A percentile compares a stretch with the other conserved stretches of the same genome.
phyloP scores from a whole-genome alignment of 495 filamentous ascomycete species.

The Talaromyces trachyspermus region DNA sequence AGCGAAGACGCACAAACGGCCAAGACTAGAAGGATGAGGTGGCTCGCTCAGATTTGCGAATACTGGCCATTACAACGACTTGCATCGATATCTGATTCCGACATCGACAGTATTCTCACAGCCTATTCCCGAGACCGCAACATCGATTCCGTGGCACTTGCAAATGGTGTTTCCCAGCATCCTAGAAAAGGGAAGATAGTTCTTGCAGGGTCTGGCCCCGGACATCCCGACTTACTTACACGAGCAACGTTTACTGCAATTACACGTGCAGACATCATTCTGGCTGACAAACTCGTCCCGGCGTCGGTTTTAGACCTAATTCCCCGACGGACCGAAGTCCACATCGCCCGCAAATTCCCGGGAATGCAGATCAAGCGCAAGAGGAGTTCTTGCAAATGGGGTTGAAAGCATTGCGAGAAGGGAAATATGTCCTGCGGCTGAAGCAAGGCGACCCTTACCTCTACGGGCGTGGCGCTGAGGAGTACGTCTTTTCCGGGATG shows the following conservation, averaged over 20 bases:
- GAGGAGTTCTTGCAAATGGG: slow-evolving; percentile 81
- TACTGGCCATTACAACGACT: slow-evolving; percentile 91
- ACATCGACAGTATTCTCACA: slow-evolving; percentile 64
- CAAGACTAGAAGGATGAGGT: slow-evolving; percentile 77
- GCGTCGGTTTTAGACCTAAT: slow-evolving; percentile 79
- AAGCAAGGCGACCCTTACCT: slow-evolving; percentile 98
- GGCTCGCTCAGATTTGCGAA: slow-evolving; percentile 95
- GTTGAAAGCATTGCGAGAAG: slow-evolving; percentile 59
- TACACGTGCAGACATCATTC: slow-evolving; percentile 71
- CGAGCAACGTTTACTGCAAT: slow-evolving; percentile 85
- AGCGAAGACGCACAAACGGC: slow-evolving; percentile 66
- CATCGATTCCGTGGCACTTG: slow-evolving; percentile 7
- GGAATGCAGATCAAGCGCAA: slow-evolving; percentile 90
- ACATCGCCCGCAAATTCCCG: slow-evolving; percentile 95
- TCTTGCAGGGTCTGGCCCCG: slow-evolving; percentile 88
- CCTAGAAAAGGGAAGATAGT: slow-evolving; percentile 58
- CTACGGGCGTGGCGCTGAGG: slow-evolving; percentile 90
- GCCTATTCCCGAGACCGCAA: slow-evolving; percentile 46
- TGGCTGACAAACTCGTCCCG: slow-evolving; percentile 95
- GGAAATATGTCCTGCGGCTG: slow-evolving; percentile 74
- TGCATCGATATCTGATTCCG: slow-evolving; percentile 67
- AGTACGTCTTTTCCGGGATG: slow-evolving; percentile 72
- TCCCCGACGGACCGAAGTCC: slow-evolving; percentile 79
- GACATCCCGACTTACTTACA: slow-evolving; percentile 86
- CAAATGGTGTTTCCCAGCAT: slow-evolving; percentile 9